Evolutionary conservation across 1,139 yeast species (phyloP), one percentile per base, ranked within the genome.

Genomic region (Pichia sp.): DNA sequence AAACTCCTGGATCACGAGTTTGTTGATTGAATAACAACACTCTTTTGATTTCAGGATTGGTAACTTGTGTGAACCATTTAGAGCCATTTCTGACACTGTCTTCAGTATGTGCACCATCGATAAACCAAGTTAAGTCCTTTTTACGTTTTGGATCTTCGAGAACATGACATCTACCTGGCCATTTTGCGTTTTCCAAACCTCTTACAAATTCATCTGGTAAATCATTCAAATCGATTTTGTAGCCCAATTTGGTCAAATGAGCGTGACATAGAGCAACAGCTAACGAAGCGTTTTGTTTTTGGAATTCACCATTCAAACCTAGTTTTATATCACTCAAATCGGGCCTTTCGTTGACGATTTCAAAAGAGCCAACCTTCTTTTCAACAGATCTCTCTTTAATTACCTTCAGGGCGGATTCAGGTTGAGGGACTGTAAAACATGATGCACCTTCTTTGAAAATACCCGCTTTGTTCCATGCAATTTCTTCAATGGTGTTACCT

Each of bases 401-500:
- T 3, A 80, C 76, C 37, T 67, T 56, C 46, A 85, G 62, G 1
- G 81, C 79, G 16, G 67, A 69, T 39, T 72, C 74, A 7, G 76
- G 71, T 39, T 71, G 72, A 23, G 70, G 66, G 0, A 85, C 86
- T 1, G 82, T 69, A 47, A 80, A 74, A 0, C 95, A 95, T 1
- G 81, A 79, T 1, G 77, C 68, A 3, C 72, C 77, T 4, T 63
- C 54, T 59, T 92, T 94, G 68, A 84, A 87, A 44, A 94, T 94
- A 0, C 98, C 99, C 23, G 92, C 84, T 65, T 94, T 94, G 65
- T 94, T 92, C 95, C 96, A 87, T 2, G 97, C 88, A 55, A 94
- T 94, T 49, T 88, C 84, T 52, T 81, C 90, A 42, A 94, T 75
- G 0, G 97, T 90, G 52, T 79, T 68, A 6, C 99, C 99, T 47